Base-by-base conservation (phyloP, 768 basidiomycete species). In the Holtermanniella nyarrowii region DNA sequence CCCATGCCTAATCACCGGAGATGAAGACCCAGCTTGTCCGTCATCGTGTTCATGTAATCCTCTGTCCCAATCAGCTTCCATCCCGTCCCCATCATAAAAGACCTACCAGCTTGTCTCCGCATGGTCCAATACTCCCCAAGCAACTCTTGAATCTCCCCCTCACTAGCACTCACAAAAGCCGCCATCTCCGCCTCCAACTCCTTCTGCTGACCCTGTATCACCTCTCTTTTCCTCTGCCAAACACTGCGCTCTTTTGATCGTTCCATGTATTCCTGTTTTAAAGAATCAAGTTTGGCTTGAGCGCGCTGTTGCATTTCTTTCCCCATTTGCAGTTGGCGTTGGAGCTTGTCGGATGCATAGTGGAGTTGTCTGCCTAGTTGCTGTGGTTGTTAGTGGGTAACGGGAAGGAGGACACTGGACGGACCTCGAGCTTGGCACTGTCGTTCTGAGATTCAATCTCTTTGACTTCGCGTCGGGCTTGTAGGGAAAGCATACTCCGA, bases 341-440 rank as follows among this genome's bases (percentile, higher is more conserved):
- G 81, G 7, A 89, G 77, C 69, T 88, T 89, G 59, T 87, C 84
- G 42, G 80, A 77, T 3, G 89, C 89, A 67, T 90, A 88, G 5
- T 76, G 72, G 11, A 87, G 74, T 66, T 91, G 88, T 54, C 83
- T 82, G 56, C 79, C 75, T n/a, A 86, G 80, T 46, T 88, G 85
- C 86, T 93, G 56, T n/a, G n/a, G n/a, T n/a, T n/a, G n/a, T n/a
- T n/a, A n/a, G n/a, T n/a, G n/a, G n/a, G 24, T 40, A 23, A 26
- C 21, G 21, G 20, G n/a, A n/a, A n/a, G n/a, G n/a, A n/a, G n/a
- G n/a, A n/a, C n/a, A n/a, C n/a, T n/a, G n/a, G 10, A 37, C 31
- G 14, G 5, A 31, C 31, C 77, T 88, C 84, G 55, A 79, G 78
- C 59, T 79, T 78, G 44, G 82, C 77, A 39, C 76, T 73, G 24